Evolutionary conservation across 306 rosid species (phyloP), one percentile per base, ranked within the genome.

Genomic region (Glycyrrhiza uralensis): DNA sequence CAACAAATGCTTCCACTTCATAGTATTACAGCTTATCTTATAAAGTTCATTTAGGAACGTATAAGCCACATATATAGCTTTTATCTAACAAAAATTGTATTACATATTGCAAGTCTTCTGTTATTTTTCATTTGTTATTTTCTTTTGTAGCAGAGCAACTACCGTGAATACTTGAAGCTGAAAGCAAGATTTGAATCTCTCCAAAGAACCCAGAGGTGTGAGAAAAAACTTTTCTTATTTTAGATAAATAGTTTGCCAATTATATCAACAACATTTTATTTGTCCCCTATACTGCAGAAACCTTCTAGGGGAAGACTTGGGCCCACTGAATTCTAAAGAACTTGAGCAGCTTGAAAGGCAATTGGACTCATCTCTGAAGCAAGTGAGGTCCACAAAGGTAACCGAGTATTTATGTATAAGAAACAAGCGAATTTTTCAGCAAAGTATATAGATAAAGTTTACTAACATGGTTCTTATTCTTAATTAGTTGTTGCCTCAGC

Each of bases 291-390:
- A 8, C 5, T 76, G 72, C 70, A 92, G 98, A 78, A 88, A 92
- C 67, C 97, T 94, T 77, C 87, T 94, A 12, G 99, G 99, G 44
- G 99, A 94, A 71, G 97, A 94, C 29, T 62, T 94, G 78, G 97
- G 97, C 19, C 97, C 93, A 13, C 69, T 94, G 30, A 82, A 82
- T 83, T 76, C 96, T 35, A 91, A 88, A 71, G 99, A 94, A 47
- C 96, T 94, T 39, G 99, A 94, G 83, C 96, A 91, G 90, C 93
- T 94, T 72, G 99, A 94, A 84, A 75, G 93, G 61, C 99, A 94
- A 80, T 83, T 94, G 24, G 99, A 91, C 73, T 75, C 91, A 51
- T 89, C 99, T 62, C 84, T 94, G 71, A 94, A 91, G 86, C 93
- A 83, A 79, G 97, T 91, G 29, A 85, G 96, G 62, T 89, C 95